Base-by-base conservation (phyloP, 1,139 yeast species). In the Debaryomyces sp. region DNA sequence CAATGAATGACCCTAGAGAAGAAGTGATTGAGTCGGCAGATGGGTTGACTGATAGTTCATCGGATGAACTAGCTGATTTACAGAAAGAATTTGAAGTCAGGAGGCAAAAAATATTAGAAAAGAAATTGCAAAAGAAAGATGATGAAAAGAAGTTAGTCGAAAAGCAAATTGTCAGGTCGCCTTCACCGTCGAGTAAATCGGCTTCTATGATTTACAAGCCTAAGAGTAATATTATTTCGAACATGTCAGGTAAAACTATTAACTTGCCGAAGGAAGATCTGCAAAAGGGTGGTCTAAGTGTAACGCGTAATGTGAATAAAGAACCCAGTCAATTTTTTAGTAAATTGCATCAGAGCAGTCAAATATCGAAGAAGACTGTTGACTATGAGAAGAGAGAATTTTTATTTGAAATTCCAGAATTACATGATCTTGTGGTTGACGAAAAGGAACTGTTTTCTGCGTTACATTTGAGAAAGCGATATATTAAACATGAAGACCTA, bases 401-500 rank as follows among this genome's bases (percentile, higher is more conserved):
- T 45, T 59, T 54, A 37, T 66, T 67, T 46, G 57, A 57, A 6
- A 36, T 34, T 9, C 36, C 56, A 9, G 51, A 53, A 5, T 30
- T 50, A 13, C 51, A 54, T 4, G 55, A 53, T 30, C 12, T 29
- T 6, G 59, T 53, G 0, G 52, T 48, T 15, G 55, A 60, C 41
- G 67, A 63, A 26, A 27, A 39, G 10, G 71, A 68, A 13, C 51
- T 52, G 1, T 46, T 60, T 21, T 60, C 66, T 2, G 49, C 51
- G 2, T 47, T 47, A 6, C 22, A 48, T 15, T 40, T 64, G 18
- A 48, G 64, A 17, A 72, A 75, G 49, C 65, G 91, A 46, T 86
- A 82, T 56, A 54, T 83, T 4, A 63, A 74, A 0, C 50, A 60
- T 8, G 62, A 58, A 0, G 63, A 63, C 1, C 51, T 85, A 4